Conservation (phyloP, 2,329 filamentous ascomycete species). For the Scedosporium minutisporum region DNA sequence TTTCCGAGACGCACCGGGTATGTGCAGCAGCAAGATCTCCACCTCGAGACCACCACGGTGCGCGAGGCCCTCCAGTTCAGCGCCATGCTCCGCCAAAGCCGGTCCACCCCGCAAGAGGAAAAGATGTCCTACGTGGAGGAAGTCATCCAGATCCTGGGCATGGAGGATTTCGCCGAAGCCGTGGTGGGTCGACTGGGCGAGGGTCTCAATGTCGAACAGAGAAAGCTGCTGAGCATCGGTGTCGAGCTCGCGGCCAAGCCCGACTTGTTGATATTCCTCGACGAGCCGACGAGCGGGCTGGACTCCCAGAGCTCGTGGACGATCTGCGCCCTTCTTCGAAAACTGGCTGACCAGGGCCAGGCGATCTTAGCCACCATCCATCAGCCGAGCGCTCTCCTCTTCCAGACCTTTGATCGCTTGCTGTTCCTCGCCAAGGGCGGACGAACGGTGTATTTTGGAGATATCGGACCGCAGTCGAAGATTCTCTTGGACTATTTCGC, state of each 20-base stretch:
- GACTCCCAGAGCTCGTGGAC: constrained; percentile 58
- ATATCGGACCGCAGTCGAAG: constrained; percentile 39
- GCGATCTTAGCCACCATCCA: constrained; percentile 42
- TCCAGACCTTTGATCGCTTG: constrained; percentile 42
- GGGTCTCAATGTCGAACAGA: constrained; percentile 37
- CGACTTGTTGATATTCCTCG: constrained; percentile 40
- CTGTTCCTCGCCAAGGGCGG: constrained; percentile 45
- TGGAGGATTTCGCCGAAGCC: constrained; percentile 45
- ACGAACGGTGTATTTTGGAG: constrained; percentile 48
- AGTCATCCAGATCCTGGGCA: constrained; percentile 43
- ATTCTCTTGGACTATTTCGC: constrained; percentile 50
- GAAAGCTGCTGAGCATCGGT: constrained; percentile 41
- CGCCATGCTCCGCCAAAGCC: constrained; percentile 36
- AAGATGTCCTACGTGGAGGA: constrained; percentile 44
- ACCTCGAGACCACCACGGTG: constrained; percentile 33
- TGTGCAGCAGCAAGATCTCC: constrained; percentile 57
- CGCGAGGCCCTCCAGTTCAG: constrained; percentile 30
- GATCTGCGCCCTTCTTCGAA: constrained; percentile 60
- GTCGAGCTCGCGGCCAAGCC: constrained; percentile 34
- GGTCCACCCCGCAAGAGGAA: constrained; percentile 30
- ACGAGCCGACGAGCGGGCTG: constrained; percentile 46
- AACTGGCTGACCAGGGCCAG: constrained; percentile 44
- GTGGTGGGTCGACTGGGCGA: constrained; percentile 37
- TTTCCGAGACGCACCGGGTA: constrained; percentile 67
- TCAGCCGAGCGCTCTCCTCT: constrained; percentile 33